A percentile compares a stretch with the other conserved stretches of the same genome.
Conservation (phyloP, 805 yeast species). For the Candida boidinii region DNA sequence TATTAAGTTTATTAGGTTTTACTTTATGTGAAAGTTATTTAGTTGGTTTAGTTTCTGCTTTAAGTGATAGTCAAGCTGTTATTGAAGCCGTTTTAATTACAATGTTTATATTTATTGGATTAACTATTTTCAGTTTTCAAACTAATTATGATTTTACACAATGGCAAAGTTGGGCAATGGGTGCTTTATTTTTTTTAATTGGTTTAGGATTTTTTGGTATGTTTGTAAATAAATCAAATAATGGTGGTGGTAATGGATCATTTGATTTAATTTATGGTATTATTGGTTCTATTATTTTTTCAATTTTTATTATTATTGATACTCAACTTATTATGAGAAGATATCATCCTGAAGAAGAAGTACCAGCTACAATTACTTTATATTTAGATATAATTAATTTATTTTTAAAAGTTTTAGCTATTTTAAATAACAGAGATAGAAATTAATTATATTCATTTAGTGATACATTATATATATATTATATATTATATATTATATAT, state of each 20-base stretch:
- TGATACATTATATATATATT: no score
- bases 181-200: constrained; percentile 57
- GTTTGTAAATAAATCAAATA: constrained; percentile 54
- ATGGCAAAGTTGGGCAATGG: constrained; percentile 49
- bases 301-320: constrained; percentile 67
- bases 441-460: no score
- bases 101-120: constrained; percentile 61
- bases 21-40: constrained; percentile 70
- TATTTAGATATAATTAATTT: constrained; percentile 79
- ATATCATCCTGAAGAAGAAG: constrained; percentile 74
- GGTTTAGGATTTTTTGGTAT: constrained; percentile 64
- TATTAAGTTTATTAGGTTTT: constrained; percentile 48
- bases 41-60: constrained; percentile 57
- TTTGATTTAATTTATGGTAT: constrained; percentile 61
- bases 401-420: constrained; percentile 66
- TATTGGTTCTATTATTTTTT: constrained; percentile 66
- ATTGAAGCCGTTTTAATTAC: constrained; percentile 68
- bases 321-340: constrained; percentile 74
- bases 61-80: constrained; percentile 55
- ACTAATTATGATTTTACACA: constrained; percentile 66
- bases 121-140: constrained; percentile 70
- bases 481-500: no score
- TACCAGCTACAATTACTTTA: constrained; percentile 68
- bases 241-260: no score
- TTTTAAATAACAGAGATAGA: constrained; percentile 25